A percentile compares a stretch with the other conserved stretches of the same genome.
phyloP scores from a whole-genome alignment of 345 rosid genomes.

The Corymbia maculata region DNA sequence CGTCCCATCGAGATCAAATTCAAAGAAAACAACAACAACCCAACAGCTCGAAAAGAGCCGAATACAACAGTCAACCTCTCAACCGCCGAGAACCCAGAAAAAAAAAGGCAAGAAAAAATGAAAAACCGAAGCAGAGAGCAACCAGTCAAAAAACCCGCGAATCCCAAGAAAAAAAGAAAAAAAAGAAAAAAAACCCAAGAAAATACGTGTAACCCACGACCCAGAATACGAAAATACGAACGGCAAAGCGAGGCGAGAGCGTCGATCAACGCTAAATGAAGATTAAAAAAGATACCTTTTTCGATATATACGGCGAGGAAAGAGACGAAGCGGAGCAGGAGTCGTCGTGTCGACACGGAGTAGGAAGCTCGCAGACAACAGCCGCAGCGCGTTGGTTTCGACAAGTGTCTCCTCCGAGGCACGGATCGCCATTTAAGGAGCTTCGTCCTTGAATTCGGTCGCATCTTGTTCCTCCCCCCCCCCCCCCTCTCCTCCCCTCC shows the following conservation, averaged over 20 bases:
- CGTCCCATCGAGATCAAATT: too few species aligned
- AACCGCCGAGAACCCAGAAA: background rate
- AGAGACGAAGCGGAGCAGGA: background rate
- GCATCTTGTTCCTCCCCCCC: background rate
- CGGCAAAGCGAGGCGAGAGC: background rate
- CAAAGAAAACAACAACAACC: background rate
- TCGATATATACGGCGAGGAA: background rate
- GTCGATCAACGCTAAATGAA: background rate
- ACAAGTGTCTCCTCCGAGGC: background rate
- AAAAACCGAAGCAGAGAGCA: background rate
- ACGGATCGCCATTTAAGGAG: background rate
- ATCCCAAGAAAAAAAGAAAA: background rate
- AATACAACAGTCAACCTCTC: background rate
- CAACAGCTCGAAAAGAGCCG: background rate
- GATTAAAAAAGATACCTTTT: background rate
- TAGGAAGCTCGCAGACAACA: background rate
- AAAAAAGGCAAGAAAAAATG: too few species aligned
- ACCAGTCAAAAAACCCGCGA: background rate
- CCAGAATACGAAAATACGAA: background rate
- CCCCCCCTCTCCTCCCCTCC: accelerated
- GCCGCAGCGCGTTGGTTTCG: background rate
- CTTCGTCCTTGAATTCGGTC: background rate
- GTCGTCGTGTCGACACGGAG: background rate
- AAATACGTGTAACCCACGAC: background rate
- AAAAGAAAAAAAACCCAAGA: background rate